A percentile compares a stretch with the other conserved stretches of the same genome.
Evolutionary conservation across 305 asterid genomes (phyloP).

Genomic region (Euphrasia arctica): DNA sequence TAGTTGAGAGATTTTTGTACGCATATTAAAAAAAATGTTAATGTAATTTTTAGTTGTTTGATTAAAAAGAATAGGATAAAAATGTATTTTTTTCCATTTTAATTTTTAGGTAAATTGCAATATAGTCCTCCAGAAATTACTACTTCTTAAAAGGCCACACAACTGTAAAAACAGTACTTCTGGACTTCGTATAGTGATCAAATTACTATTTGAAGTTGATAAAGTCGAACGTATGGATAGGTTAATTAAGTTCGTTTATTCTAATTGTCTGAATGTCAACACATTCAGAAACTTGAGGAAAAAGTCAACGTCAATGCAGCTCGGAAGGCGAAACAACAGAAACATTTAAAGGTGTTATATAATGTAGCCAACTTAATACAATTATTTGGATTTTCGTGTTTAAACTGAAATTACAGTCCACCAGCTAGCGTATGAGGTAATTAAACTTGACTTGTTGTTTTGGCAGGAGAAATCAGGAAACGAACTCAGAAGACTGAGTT

Average conservation of each 20-base stretch:
- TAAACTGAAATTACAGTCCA: background rate
- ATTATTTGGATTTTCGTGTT: slow-evolving; percentile 8
- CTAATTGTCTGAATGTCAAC: background rate
- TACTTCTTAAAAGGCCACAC: background rate
- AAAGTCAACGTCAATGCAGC: slow-evolving; percentile 63
- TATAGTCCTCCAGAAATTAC: background rate
- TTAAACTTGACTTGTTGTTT: background rate
- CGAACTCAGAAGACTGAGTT: slow-evolving; percentile 59
- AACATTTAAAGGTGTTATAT: slow-evolving; percentile 54
- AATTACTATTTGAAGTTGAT: no score
- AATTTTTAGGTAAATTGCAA: no score
- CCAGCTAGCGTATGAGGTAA: background rate
- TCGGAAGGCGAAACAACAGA: slow-evolving; percentile 54
- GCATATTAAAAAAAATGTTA: no score
- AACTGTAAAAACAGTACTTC: background rate
- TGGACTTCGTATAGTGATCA: background rate
- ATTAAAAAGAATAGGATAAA: no score
- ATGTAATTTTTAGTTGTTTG: no score
- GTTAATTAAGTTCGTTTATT: no score
- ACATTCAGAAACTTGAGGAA: slow-evolving; percentile 81
- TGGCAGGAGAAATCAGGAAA: slow-evolving; percentile 79
- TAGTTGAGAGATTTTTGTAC: no score
- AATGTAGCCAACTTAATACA: background rate
- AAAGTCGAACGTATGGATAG: no score
- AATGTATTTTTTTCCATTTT: no score